Base-by-base conservation (phyloP, 1,284 basidiomycete genomes). In the Ustilago nuda region DNA sequence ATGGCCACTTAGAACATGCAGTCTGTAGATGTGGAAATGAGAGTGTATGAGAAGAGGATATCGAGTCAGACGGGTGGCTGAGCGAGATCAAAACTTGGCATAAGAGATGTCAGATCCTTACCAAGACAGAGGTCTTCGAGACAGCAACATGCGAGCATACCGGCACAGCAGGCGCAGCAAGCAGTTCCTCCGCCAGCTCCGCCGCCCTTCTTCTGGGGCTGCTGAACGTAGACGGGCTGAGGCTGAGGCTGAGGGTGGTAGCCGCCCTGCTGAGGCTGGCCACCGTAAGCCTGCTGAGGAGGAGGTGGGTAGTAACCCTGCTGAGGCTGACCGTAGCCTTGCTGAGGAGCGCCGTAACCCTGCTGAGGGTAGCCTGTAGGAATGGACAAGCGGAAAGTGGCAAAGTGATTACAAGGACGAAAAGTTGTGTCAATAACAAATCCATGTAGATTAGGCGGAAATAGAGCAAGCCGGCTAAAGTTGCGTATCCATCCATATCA, bases 71-170 rank as follows among this genome's bases (percentile, higher is more conserved):
- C 3, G 23, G 23, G 43, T 8, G 19, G 27, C 12, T 17, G 32
- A n/a, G 13, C 32, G 19, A 13, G 12, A 39, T n/a, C 4, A 13
- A 19, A 19, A 33, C 7, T 23, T 15, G 7, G 36, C 7, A 43
- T 27, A 6, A 12, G 9, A 30, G 15, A n/a, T 27, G 33, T 12
- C 15, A 9, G 13, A 13, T 48, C 59, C 60, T n/a, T 62, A 72
- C 69, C 74, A 39, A 78, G 76, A 74, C 76, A 78, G 50, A 78
- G 76, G 55, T 78, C 76, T 57, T 78, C 76, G 61, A 78, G 72
- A 66, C 76, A 78, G 68, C 76, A 78, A 46, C 76, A 78, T 27
- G 76, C 76, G 54, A 78, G 72, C 76, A 78, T 78, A 78, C 76
- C 76, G 46, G 76, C 76, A 61, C 76, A 78, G 76, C 76, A 78